A percentile compares a stretch with the other conserved stretches of the same genome.
phyloP scores from a whole-genome alignment of 768 basidiomycete genomes.

The Leucocoprinus sp. region DNA sequence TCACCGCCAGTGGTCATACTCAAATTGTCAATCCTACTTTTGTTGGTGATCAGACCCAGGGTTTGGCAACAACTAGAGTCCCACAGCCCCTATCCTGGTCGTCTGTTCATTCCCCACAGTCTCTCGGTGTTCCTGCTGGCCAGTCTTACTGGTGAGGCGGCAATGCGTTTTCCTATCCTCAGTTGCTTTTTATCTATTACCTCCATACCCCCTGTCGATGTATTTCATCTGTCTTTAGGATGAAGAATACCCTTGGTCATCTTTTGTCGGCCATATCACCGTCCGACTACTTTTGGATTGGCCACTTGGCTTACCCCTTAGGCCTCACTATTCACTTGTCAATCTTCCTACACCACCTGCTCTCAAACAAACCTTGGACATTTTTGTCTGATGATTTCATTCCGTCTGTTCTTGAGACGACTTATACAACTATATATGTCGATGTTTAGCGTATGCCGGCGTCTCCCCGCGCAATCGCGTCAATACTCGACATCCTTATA shows the following conservation, averaged over 20 bases:
- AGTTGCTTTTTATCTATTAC: background rate
- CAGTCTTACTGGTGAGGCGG: slow-evolving; percentile 7
- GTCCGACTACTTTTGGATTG: slow-evolving; percentile 7
- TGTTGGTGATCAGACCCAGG: slow-evolving; percentile 2
- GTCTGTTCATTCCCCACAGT: slow-evolving; percentile 2
- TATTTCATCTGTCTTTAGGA: too few relatives aligned
- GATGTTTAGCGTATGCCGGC: too few relatives aligned
- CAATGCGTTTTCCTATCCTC: background rate
- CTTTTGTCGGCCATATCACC: background rate
- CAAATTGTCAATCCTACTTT: background rate
- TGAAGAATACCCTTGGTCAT: background rate
- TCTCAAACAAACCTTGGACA: slow-evolving; percentile 1
- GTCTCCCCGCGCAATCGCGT: too few relatives aligned
- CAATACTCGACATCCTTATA: too few relatives aligned
- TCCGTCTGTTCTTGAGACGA: too few relatives aligned
- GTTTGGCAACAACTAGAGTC: background rate
- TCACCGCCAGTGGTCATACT: background rate
- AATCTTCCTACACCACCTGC: slow-evolving; percentile 9
- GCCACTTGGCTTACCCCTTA: background rate
- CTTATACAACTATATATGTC: too few relatives aligned
- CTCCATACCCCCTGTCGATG: too few relatives aligned
- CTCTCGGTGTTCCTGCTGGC: slow-evolving; percentile 6
- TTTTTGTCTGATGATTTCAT: too few relatives aligned
- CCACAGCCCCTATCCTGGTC: slow-evolving; percentile 7
- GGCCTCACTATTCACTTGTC: background rate